Evolutionary conservation across 176 grass and related monocot species (phyloP), one percentile per base, ranked within the genome.

Genomic region (Areca catechu): DNA sequence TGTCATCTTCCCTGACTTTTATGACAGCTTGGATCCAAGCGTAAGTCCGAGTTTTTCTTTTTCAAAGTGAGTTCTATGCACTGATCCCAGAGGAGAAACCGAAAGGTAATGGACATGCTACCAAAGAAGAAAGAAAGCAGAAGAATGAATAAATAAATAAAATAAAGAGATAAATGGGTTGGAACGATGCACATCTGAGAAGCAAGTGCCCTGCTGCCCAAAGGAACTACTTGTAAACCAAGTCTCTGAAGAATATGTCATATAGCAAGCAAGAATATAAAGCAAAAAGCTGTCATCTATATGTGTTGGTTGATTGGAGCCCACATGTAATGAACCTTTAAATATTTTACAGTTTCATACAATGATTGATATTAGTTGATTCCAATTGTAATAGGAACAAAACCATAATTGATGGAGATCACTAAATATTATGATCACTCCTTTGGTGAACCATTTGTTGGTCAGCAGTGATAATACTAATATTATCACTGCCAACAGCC

Each of bases 1-100:
- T 15, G 24, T 68, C 77, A 76, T 73, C 20, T 65, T 24, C 3
- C 77, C 84, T 81, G 72, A 49, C 66, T 61, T 58, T 29, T 48
- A 80, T 83, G 64, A 15, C 51, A 20, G 19, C 62, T 75, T 52
- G 21, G 83, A 75, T 93, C 77, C 62, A 69, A 43, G 53, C 22
- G 12, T 48, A 14, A 60, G 14, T 0, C 16, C 9, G 15, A 58
- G 10, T 20, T 51, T 22, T 18, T 20, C 15, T 27, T 43, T 43
- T 43, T 43, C 34, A 43, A 43, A 43, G 34, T 43, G 34, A 12
- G 48, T 19, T 48, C 19, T 53, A 25, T 30, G 34, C 56, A 71
- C 49, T 57, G 61, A 82, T 85, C 62, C 73, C 62, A 58, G 22
- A 21, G 63, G 19, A 6, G 0, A 20, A 17, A 70, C 51, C 3